Conservation (phyloP, 495 filamentous ascomycete genomes). For the Hypomontagnella monticulosa region DNA sequence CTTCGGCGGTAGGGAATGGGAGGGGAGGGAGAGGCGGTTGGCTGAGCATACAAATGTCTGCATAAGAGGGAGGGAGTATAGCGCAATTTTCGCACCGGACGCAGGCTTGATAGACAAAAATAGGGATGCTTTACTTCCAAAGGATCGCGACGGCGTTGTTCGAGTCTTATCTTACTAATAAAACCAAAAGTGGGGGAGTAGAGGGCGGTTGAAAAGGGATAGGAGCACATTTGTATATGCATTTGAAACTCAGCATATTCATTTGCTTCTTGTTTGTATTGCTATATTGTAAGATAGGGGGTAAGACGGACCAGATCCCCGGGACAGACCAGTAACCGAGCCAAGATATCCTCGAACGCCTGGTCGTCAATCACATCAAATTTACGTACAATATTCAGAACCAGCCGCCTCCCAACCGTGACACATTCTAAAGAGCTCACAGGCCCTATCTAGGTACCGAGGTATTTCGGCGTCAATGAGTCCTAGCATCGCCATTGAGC, state of each 20-base stretch:
- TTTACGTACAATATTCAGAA: constrained; percentile 2
- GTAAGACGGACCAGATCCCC: background rate
- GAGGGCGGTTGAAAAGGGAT: background rate
- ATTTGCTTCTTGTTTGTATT: constrained; percentile 26
- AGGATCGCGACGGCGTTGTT: background rate
- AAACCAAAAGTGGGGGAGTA: too few relatives aligned
- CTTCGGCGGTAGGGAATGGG: constrained; percentile 58
- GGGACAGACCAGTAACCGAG: constrained; percentile 4
- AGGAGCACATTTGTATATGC: constrained; percentile 2
- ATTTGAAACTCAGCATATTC: constrained; percentile 8
- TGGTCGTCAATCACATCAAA: constrained; percentile 5
- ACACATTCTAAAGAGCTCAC: background rate
- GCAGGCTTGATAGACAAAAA: background rate
- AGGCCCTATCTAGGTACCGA: background rate
- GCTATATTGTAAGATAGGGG: constrained; percentile 16
- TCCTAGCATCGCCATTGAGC: too few relatives aligned
- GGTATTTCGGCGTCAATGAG: too few relatives aligned
- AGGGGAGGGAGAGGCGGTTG: background rate
- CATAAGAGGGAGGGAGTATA: too few relatives aligned
- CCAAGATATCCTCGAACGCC: constrained; percentile 17
- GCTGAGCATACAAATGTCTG: too few relatives aligned
- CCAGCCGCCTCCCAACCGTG: background rate
- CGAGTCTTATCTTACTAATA: too few relatives aligned
- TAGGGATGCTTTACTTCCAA: background rate
- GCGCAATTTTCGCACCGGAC: too few relatives aligned